Conservation (phyloP, 1,139 yeast species). For the Debaryomycetaceae sp. region DNA sequence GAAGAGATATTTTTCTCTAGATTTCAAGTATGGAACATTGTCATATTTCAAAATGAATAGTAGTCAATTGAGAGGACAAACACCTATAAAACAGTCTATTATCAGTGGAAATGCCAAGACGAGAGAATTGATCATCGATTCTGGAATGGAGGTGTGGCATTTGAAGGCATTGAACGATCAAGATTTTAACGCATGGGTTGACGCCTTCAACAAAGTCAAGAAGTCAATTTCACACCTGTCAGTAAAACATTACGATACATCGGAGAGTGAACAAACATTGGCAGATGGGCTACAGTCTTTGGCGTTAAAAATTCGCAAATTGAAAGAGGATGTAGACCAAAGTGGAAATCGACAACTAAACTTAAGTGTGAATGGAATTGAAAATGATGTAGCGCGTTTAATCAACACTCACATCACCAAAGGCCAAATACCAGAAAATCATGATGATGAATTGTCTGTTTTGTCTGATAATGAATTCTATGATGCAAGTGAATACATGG, state of each 20-base stretch:
- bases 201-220: conserved; percentile 60
- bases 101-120: conserved; percentile 73
- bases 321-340: conserved; percentile 12
- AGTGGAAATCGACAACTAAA: conserved; percentile 1
- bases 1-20: conserved; percentile 78
- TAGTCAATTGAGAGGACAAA: conserved; percentile 80
- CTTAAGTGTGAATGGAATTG: conserved; percentile 11
- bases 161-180: conserved; percentile 62
- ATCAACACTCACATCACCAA: conserved; percentile 9
- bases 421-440: conserved; percentile 3
- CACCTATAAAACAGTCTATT: conserved; percentile 79
- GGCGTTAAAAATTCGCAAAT: conserved; percentile 20
- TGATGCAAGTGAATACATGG: conserved; percentile 64
- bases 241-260: conserved; percentile 6
- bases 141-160: conserved; percentile 96
- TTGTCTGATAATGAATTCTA: conserved; percentile 47
- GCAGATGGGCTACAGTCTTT: conserved; percentile 15
- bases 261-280: conserved; percentile 6
- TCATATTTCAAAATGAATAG: conserved; percentile 74
- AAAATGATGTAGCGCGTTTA: conserved; percentile 16
- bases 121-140: conserved; percentile 75
- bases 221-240: conserved; percentile 12
- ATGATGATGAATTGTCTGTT: conserved; percentile 24
- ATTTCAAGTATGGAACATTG: conserved; percentile 76
- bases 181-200: conserved; percentile 80